These are phyloP conservation scores for Acaromyces ingoldii DNA, from an alignment of 1,284 basidiomycete genomes.

Conservation along the genomic window DNA sequence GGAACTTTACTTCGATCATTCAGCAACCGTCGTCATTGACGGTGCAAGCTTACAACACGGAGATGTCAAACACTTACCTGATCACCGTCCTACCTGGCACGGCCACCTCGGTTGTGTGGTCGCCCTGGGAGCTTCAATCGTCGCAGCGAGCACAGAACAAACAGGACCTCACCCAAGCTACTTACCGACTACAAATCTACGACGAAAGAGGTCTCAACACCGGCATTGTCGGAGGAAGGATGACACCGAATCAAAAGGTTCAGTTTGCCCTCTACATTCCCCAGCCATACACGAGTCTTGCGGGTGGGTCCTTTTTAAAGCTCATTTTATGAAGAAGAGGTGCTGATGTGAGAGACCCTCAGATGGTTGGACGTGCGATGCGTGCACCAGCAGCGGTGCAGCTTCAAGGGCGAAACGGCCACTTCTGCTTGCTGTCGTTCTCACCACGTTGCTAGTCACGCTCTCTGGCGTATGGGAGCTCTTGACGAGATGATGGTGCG, in stretches of 20 bases:
- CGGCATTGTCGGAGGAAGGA: constrained; percentile 25
- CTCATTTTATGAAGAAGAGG: too few species aligned
- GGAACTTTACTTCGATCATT: constrained; percentile 47
- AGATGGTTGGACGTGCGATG: constrained; percentile 1
- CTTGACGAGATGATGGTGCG: not conserved
- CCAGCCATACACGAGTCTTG: constrained; percentile 44
- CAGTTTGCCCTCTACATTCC: constrained; percentile 49
- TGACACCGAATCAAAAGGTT: constrained; percentile 43
- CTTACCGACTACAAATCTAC: constrained; percentile 43
- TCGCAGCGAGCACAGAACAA: constrained; percentile 24
- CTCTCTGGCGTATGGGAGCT: not conserved
- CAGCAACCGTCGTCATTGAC: constrained; percentile 31
- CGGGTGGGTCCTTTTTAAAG: constrained; percentile 21
- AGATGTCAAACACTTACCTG: constrained; percentile 42
- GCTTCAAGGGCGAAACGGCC: not conserved
- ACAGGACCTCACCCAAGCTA: constrained; percentile 40
- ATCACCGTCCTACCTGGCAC: constrained; percentile 41
- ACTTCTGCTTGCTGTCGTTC: not conserved
- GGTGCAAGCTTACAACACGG: constrained; percentile 44
- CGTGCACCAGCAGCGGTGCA: not conserved
- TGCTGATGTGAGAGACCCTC: not conserved
- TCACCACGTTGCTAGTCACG: not conserved
- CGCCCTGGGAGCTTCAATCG: constrained; percentile 46
- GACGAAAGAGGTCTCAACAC: constrained; percentile 39
- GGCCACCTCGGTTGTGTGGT: constrained; percentile 42